Base-by-base conservation (phyloP, 2,329 filamentous ascomycete genomes). In the Botryosphaeria dothidea region DNA sequence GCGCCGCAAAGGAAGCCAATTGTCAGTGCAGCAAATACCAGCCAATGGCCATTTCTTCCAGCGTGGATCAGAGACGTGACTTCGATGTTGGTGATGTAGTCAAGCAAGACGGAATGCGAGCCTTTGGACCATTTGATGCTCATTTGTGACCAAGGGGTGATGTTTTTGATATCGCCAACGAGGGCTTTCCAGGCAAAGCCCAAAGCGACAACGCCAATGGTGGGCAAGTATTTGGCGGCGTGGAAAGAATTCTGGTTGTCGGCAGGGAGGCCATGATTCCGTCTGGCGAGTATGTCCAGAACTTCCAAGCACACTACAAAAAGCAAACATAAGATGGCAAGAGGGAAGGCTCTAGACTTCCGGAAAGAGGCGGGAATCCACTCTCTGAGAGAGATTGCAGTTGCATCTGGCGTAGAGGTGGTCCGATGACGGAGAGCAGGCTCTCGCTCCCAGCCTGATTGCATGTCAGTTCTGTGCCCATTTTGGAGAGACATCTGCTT, bases 1-100 rank as follows among this genome's bases (percentile, higher is more conserved):
- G 48, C 61, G 4, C 61, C 61, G 11, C 48, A 54, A 15, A 63
- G 31, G 8, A 63, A 63, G 15, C 61, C 46, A 5, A 63, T 17
- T 3, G 36, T 5, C 7, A 54, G 23, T 1, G 49, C 48, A 5
- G 54, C 2, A 5, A 46, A 34, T 2, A 54, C 21, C 2, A 34
- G 17, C 19, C 36, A 45, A 9, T 63, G 61, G 13, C 27, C 21
- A 29, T 17, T 34, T 4, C n/a, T 34, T 4, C 13, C 48, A 11
- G 61, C 36, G 3, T 3, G 9, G 17, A 54, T 8, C 1, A 63
- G 7, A 2, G 61, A 54, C 5, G 41, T n/a, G 36, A 63, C 6
- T 15, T 63, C 61, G 8, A 54, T n/a, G 1, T n/a, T 45, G 4
- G 36, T 54, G 34, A n/a, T 46, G 23, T 54, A 63, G 36, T 63